A percentile compares a stretch with the other conserved stretches of the same genome.
Conservation (phyloP, 305 asterid species). For the Fraxinus sp. region DNA sequence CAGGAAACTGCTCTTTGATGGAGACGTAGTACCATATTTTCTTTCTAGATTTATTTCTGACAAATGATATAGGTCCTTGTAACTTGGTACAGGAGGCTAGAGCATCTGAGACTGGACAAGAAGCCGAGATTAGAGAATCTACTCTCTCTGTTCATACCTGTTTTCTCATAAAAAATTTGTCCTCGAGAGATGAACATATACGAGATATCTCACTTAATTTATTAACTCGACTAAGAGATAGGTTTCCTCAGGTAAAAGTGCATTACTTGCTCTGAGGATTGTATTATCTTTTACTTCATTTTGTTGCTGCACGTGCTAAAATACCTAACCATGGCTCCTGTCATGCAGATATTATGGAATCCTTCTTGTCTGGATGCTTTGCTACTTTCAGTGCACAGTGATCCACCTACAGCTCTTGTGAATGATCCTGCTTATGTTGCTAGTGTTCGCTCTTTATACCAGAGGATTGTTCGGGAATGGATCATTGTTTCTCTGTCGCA, state of each 20-base stretch:
- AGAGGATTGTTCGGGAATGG: slow-evolving; percentile 92
- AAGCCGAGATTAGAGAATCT: slow-evolving; percentile 76
- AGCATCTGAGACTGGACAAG: slow-evolving; percentile 81
- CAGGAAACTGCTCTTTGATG: slow-evolving; percentile 4
- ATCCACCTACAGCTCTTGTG: slow-evolving; percentile 85
- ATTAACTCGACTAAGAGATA: slow-evolving; percentile 90
- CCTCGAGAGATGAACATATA: slow-evolving; percentile 93
- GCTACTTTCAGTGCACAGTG: slow-evolving; percentile 82
- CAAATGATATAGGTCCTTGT: slow-evolving; percentile 30
- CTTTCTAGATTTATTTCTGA: slow-evolving; percentile 6
- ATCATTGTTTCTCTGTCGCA: slow-evolving; percentile 87
- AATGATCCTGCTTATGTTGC: slow-evolving; percentile 95
- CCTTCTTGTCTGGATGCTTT: slow-evolving; percentile 92
- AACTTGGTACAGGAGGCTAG: slow-evolving; percentile 73
- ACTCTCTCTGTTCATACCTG: slow-evolving; percentile 88
- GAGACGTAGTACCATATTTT: background rate
- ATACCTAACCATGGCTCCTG: slow-evolving; percentile 25
- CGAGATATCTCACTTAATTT: slow-evolving; percentile 80
- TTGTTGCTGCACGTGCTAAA: slow-evolving; percentile 32
- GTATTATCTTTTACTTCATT: slow-evolving; percentile 23
- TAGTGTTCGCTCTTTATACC: slow-evolving; percentile 88
- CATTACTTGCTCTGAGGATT: slow-evolving; percentile 8
- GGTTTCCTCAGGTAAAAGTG: slow-evolving; percentile 82
- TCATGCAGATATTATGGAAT: slow-evolving; percentile 86
- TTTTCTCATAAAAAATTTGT: slow-evolving; percentile 88